A percentile compares a stretch with the other conserved stretches of the same genome.
Conservation (phyloP, 441 rosid species). For the Eugenia klotzschiana region DNA sequence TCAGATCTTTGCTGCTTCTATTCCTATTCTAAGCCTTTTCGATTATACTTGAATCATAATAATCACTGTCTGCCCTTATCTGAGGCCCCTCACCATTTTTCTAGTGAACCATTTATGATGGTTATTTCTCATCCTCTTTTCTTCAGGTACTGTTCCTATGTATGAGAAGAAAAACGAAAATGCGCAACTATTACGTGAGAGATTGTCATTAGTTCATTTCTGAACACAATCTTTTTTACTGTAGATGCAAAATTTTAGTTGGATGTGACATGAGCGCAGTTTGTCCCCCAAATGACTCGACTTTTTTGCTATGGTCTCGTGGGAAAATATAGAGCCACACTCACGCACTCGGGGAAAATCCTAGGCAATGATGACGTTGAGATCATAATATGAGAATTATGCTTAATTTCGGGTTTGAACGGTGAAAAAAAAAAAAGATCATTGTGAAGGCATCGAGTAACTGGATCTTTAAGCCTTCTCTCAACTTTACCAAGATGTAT, state of each 20-base stretch:
- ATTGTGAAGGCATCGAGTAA: not conserved
- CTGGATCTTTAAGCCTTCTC: not conserved
- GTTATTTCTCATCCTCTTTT: not conserved
- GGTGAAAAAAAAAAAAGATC: not conserved
- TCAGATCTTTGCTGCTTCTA: not conserved
- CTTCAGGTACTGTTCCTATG: not conserved
- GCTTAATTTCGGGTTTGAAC: not conserved
- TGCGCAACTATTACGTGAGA: not conserved
- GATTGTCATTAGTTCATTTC: not conserved
- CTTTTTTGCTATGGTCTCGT: not conserved
- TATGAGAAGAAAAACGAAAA: not conserved
- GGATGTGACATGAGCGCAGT: not conserved
- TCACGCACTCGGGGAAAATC: not conserved
- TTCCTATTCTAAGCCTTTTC: not conserved
- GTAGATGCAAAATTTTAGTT: not conserved
- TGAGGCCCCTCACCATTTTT: not conserved
- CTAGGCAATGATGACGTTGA: not conserved
- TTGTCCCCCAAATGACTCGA: not conserved
- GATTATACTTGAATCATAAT: not conserved
- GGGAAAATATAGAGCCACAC: not conserved
- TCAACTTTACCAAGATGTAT: not conserved
- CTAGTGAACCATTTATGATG: not conserved
- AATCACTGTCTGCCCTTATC: not conserved
- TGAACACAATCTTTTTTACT: not conserved
- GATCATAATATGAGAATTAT: not conserved